Percentiles rank a stretch among this genome's conserved stretches.
These are phyloP conservation scores for Tirmania nivea DNA, from an alignment of 495 filamentous ascomycete genomes.

Conservation along the genomic window DNA sequence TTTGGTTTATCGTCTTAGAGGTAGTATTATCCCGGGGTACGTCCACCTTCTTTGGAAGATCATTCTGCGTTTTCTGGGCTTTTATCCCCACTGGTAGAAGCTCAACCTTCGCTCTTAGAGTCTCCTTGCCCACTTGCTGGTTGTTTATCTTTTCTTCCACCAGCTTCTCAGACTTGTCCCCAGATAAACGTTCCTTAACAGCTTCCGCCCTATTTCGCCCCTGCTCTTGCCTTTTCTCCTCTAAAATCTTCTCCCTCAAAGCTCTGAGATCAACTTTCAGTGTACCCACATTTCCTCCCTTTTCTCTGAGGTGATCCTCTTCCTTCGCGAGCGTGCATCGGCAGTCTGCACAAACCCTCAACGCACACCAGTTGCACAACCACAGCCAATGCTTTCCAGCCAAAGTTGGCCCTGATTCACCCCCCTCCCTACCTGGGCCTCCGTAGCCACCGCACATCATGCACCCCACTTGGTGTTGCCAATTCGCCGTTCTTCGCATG, in stretches of 20 bases:
- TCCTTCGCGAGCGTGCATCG: not conserved
- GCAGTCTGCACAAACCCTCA: not conserved
- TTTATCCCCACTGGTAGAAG: too few species aligned
- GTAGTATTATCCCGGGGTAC: too few species aligned
- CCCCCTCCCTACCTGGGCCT: not conserved
- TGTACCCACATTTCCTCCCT: not conserved
- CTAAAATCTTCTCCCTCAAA: not conserved
- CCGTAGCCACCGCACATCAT: not conserved
- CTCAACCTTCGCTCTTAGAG: too few species aligned
- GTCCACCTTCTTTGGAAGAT: too few species aligned
- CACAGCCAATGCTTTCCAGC: not conserved
- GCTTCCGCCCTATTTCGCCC: not conserved
- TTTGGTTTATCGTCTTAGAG: too few species aligned
- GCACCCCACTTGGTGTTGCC: not conserved
- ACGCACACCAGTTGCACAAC: not conserved
- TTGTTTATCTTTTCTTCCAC: too few species aligned
- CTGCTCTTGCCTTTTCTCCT: not conserved
- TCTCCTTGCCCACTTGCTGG: too few species aligned
- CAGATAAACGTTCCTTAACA: too few species aligned
- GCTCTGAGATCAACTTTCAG: not conserved
- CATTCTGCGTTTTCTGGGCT: too few species aligned
- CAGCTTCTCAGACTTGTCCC: too few species aligned
- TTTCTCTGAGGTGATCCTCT: not conserved
- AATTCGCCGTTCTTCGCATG: not conserved
- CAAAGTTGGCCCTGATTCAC: not conserved